Evolutionary conservation across 768 basidiomycete species (phyloP), one percentile per base, ranked within the genome.

Genomic region (Panaeolus papilionaceus): DNA sequence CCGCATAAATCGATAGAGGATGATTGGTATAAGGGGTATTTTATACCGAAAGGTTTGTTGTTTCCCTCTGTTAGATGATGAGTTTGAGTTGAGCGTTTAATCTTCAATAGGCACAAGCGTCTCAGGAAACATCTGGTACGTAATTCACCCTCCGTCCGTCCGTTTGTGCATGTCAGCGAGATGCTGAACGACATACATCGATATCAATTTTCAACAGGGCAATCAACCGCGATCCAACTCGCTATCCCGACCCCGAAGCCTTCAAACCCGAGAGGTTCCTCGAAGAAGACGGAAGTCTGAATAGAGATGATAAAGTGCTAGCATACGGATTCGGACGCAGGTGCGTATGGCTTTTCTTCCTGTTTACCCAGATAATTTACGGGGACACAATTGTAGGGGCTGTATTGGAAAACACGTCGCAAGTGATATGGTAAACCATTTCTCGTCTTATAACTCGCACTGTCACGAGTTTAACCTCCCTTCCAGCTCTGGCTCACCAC

Each of bases 261-360:
- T 77, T 77, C 67, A 72, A 71, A 4, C 76, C 76, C 6, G 75
- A 76, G 38, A 64, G 76, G 7, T 76, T 73, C 66, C 38, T 74
- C 37, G 44, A 71, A 38, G 38, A 0, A 11, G 58, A 70, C 18
- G 71, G 70, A 20, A 68, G 64, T 3, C 45, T 71, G 33, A 69
- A 67, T 28, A 63, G 51, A 1, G 66, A 67, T 33, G 49, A 23
- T 33, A 40, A 47, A 11, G 20, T 67, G 9, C 23, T 63, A 2
- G 67, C 67, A 16, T 68, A 64, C 33, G 67, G 64, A 2, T 65
- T 68, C 20, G 67, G 67, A 40, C 39, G 67, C 40, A 64, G 67
- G 67, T 33, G 33, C 33, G n/a, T n/a, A n/a, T n/a, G n/a, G n/a
- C n/a, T n/a, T n/a, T n/a, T n/a, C n/a, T n/a, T n/a, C n/a, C n/a